Base-by-base conservation (phyloP, 2,329 filamentous ascomycete genomes). In the Magnaporthales sp. region DNA sequence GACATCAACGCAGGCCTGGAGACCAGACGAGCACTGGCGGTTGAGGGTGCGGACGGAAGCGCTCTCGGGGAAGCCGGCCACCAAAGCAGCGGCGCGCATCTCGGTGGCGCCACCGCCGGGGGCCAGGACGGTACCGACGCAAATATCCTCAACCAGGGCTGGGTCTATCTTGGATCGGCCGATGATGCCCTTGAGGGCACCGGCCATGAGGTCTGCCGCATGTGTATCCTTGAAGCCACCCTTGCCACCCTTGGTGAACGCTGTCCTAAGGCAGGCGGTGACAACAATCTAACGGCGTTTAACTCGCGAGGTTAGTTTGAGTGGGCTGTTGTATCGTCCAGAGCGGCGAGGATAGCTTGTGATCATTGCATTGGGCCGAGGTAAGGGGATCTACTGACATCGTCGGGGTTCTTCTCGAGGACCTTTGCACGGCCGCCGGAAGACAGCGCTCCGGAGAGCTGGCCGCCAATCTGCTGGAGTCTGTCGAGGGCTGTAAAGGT, bases 91-190 rank as follows among this genome's bases (percentile, higher is more conserved):
- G 68, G 93, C 95, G 71, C 95, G 90, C 88, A 97, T 97, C 81
- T 98, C 95, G 62, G 95, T 98, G 26, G 95, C 95, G 71, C 94
- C 95, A 72, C 93, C 95, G 69, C 95, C 95, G 38, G 94, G 94
- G 22, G 94, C 88, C 63, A 99, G 88, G 31, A 99, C 95, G 67
- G 89, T 90, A 71, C 95, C 95, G 67, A 98, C 93, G 65, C 90
- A 90, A 71, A 99, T 90, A 76, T 99, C 95, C 79, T 98, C 92
- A 63, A 99, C 92, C 46, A 95, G 84, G 51, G 81, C 82, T 26
- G 95, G 93, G 80, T 97, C 91, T 79, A 98, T 96, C 71, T 89
- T 88, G 71, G 93, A 97, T 73, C 92, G 91, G 67, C 91, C 83
- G 75, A 98, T 84, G 70, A 98, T 82, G 68, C 88, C 89, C 79